phyloP scores from a whole-genome alignment of 441 rosid genomes.

The Gossypium trilobum region DNA sequence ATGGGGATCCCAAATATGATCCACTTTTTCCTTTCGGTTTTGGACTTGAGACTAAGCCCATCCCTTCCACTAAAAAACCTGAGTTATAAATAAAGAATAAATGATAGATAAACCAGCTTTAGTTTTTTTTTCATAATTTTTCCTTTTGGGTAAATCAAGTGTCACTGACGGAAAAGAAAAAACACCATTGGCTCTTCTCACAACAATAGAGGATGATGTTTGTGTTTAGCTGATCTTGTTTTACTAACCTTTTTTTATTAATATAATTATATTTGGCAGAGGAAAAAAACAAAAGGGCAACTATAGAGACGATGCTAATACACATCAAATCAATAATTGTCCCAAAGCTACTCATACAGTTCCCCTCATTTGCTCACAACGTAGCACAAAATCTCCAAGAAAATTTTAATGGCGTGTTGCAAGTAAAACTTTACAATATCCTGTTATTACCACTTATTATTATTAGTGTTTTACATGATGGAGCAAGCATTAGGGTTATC shows the following conservation, averaged over 20 bases:
- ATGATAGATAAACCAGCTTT: no score
- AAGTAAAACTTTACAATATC: neutral
- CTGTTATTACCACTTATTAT: neutral
- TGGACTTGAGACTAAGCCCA: slow-evolving; percentile 5
- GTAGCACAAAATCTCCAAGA: neutral
- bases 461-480: slow-evolving; percentile 37
- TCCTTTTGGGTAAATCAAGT: no score
- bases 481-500: slow-evolving; percentile 75
- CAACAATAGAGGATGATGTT: no score
- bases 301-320: neutral
- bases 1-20: slow-evolving; percentile 11
- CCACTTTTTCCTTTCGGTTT: slow-evolving; percentile 9
- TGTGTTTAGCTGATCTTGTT: no score
- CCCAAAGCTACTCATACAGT: neutral
- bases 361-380: neutral
- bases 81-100: no score
- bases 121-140: no score
- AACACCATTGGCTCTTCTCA: no score
- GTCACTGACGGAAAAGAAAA: no score
- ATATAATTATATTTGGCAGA: no score
- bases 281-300: neutral
- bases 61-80: no score
- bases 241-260: no score
- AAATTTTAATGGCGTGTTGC: no score
- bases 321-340: neutral